Evolutionary conservation across 176 grass and related monocot genomes (phyloP), one percentile per base, ranked within the genome.

Genomic region (Oryza coarctata): DNA sequence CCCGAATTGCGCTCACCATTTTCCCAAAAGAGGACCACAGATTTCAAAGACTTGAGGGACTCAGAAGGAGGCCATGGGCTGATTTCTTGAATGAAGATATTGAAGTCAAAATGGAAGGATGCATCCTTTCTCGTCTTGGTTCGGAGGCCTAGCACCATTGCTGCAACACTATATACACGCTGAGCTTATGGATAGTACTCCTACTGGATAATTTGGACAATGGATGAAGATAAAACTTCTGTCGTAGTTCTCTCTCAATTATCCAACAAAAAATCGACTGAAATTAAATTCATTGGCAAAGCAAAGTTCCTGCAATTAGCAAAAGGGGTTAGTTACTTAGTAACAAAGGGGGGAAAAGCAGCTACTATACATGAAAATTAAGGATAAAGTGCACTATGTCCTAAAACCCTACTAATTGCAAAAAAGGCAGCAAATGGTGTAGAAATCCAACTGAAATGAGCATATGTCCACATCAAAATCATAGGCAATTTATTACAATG

Each of bases 51-150:
- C 65, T 98, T 98, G 22, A 98, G 73, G 33, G 90, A 98, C 80
- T 93, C 88, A 61, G 92, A 95, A 70, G 95, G 88, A 2, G 92
- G 96, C 96, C 96, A 98, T 75, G 96, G 93, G 57, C 94, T 93
- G 30, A 98, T 93, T 93, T 98, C 96, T 85, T 91, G 90, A 41
- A 98, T 91, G 69, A 88, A 55, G 65, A 98, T 95, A 58, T 90
- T 81, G 85, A 95, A 98, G 58, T 98, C 89, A 29, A 93, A 87
- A 74, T 91, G 90, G 71, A 95, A 76, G 33, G 92, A 30, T 7
- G 84, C 31, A 66, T 88, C 87, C 64, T 89, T 98, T 71, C 84
- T 95, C 20, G 90, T 88, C 88, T 95, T 98, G 18, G 82, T 84
- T 64, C 93, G 86, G 70, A 98, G 93, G 30, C 96, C 93, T 13